Evolutionary conservation across 2,329 filamentous ascomycete species (phyloP).

Genomic region (Cyphellophora europaea): DNA sequence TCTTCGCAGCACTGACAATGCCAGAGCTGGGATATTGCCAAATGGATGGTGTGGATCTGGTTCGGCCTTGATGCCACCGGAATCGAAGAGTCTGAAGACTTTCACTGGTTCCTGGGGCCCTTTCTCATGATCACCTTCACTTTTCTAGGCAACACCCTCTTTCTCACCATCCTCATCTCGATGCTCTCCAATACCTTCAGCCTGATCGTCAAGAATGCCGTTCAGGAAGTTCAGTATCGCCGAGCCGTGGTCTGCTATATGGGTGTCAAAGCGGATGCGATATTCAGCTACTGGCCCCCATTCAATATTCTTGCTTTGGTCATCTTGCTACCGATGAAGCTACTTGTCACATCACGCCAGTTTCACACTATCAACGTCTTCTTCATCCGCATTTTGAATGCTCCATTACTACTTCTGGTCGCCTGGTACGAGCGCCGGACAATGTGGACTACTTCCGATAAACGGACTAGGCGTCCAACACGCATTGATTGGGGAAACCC

Average conservation of each 20-base stretch:
- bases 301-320: slow-evolving; percentile 74
- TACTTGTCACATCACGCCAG: slow-evolving; percentile 69
- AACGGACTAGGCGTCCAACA: slow-evolving; percentile 4
- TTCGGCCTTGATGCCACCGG: slow-evolving; percentile 71
- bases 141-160: slow-evolving; percentile 74
- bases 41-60: slow-evolving; percentile 94
- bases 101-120: slow-evolving; percentile 72
- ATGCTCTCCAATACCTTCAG: slow-evolving; percentile 80
- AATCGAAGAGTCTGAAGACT: slow-evolving; percentile 53
- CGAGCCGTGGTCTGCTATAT: slow-evolving; percentile 74
- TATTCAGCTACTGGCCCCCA: slow-evolving; percentile 74
- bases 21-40: slow-evolving; percentile 65
- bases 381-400: slow-evolving; percentile 63
- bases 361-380: slow-evolving; percentile 85
- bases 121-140: slow-evolving; percentile 74
- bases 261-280: slow-evolving; percentile 73
- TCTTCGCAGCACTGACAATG: background rate
- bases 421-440: slow-evolving; percentile 60
- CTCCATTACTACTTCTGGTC: slow-evolving; percentile 64
- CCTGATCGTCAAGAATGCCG: slow-evolving; percentile 65
- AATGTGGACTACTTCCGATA: slow-evolving; percentile 46
- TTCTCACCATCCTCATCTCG: slow-evolving; percentile 80
- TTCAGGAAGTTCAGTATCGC: slow-evolving; percentile 76
- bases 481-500: slow-evolving; percentile 15
- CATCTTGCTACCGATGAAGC: slow-evolving; percentile 66